Evolutionary conservation across 1,284 basidiomycete species (phyloP).

Genomic region (Sanghuangporus baumii): DNA sequence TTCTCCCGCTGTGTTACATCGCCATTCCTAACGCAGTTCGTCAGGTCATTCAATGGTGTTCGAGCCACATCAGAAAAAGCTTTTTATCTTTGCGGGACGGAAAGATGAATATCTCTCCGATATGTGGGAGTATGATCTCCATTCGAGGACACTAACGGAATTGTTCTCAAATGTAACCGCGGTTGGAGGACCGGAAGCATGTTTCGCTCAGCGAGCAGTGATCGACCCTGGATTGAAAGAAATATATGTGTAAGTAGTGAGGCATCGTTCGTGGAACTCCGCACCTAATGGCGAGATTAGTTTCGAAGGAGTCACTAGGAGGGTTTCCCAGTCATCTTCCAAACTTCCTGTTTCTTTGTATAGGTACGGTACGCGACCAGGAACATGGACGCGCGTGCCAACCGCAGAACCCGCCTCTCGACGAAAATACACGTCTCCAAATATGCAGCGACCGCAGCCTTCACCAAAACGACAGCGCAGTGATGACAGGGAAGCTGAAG

Average conservation of each 20-base stretch:
- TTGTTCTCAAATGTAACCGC: slow-evolving; percentile 55
- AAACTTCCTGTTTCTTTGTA: slow-evolving; percentile 60
- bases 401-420: not conserved
- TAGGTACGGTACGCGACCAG: slow-evolving; percentile 50
- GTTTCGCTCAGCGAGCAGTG: slow-evolving; percentile 65
- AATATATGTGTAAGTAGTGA: slow-evolving; percentile 63
- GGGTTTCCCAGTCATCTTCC: slow-evolving; percentile 16
- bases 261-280: not conserved
- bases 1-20: not conserved
- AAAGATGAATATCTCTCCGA: slow-evolving; percentile 62
- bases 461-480: slow-evolving; percentile 11
- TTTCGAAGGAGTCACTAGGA: not conserved
- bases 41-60: slow-evolving; percentile 75
- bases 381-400: slow-evolving; percentile 56
- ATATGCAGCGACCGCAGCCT: not conserved
- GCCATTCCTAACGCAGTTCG: not conserved
- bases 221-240: slow-evolving; percentile 58
- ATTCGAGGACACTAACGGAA: slow-evolving; percentile 52
- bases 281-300: not conserved
- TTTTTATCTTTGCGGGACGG: slow-evolving; percentile 71
- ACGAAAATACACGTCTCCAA: not conserved
- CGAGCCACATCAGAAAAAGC: slow-evolving; percentile 47
- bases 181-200: slow-evolving; percentile 58
- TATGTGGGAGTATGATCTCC: slow-evolving; percentile 68
- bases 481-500: slow-evolving; percentile 4